phyloP scores from a whole-genome alignment of 345 rosid species.

The Euclidium syriacum region DNA sequence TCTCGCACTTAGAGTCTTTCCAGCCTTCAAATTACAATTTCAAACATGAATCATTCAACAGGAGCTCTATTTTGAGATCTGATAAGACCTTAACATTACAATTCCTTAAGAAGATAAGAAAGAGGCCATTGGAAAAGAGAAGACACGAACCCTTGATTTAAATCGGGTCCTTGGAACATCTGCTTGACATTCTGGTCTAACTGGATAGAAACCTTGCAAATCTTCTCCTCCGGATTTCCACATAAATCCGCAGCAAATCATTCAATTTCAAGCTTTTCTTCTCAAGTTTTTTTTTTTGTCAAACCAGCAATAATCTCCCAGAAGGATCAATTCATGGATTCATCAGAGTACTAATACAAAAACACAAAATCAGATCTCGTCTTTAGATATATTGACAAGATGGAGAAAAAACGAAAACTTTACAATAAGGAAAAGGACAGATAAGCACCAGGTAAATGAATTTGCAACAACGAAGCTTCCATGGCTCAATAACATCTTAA shows the following conservation, averaged over 20 bases:
- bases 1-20: constrained; percentile 86
- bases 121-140: neutral
- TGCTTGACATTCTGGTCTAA: constrained; percentile 59
- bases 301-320: neutral
- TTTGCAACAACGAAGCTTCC: neutral
- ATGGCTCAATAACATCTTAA: neutral
- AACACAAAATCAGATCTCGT: neutral
- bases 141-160: constrained; percentile 51
- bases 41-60: neutral
- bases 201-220: constrained; percentile 66
- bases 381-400: neutral
- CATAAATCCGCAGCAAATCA: constrained; percentile 39
- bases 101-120: neutral
- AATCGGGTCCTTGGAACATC: constrained; percentile 73
- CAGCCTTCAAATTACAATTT: constrained; percentile 43
- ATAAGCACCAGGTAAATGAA: neutral
- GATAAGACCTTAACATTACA: neutral
- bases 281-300: neutral
- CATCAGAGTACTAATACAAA: neutral
- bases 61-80: neutral
- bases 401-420: neutral
- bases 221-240: constrained; percentile 54
- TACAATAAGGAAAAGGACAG: neutral
- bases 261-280: constrained; percentile 18
- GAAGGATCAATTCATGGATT: constrained; percentile 4